Percentiles rank a stretch among this genome's conserved stretches.
phyloP scores from a whole-genome alignment of 169 alveolate species.

The Perkinsus olseni region DNA sequence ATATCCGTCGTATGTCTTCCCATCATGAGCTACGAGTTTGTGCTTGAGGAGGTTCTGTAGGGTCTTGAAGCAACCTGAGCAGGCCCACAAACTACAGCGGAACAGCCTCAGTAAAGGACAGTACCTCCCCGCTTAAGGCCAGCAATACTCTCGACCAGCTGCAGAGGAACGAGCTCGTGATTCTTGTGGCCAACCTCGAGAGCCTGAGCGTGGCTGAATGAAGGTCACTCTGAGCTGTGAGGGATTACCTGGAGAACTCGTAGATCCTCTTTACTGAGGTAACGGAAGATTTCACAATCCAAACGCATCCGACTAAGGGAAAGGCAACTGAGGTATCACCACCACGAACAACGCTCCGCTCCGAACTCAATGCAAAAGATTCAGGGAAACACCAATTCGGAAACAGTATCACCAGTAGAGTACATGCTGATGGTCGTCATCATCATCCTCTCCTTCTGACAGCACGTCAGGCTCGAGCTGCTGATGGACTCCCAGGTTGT shows the following conservation, averaged over 20 bases:
- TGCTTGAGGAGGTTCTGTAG: slow-evolving; percentile 76
- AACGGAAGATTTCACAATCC: slow-evolving; percentile 41
- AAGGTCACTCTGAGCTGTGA: slow-evolving; percentile 16
- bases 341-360: neutral
- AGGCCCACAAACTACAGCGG: neutral
- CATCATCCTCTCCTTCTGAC: neutral
- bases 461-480: neutral
- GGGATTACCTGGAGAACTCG: slow-evolving; percentile 46
- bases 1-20: slow-evolving; percentile 92
- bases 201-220: slow-evolving; percentile 41
- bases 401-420: neutral
- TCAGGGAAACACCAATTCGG: neutral
- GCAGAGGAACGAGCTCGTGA: slow-evolving; percentile 93
- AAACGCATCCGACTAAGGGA: slow-evolving; percentile 18
- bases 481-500: neutral
- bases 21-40: slow-evolving; percentile 83
- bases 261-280: slow-evolving; percentile 47
- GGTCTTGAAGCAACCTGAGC: slow-evolving; percentile 55
- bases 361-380: neutral
- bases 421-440: neutral
- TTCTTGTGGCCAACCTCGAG: slow-evolving; percentile 98
- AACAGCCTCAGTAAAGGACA: neutral
- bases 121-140: slow-evolving; percentile 83
- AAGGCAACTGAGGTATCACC: too few species aligned
- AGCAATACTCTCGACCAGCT: slow-evolving; percentile 89